phyloP scores from a whole-genome alignment of 768 basidiomycete species.

The Trametes sanguinea region DNA sequence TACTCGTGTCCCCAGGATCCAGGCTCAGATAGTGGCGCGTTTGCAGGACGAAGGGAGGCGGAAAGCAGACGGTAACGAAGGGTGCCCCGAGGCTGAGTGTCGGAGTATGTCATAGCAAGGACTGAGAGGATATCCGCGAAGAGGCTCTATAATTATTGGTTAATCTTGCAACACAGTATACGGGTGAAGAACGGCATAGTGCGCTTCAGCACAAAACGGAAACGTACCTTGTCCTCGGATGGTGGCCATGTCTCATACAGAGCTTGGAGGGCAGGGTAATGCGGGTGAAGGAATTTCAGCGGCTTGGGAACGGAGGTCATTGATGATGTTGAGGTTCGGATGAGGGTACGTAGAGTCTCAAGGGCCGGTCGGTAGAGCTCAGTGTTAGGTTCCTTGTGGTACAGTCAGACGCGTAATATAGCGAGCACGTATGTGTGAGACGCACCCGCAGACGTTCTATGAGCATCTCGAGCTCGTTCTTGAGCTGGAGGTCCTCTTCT shows the following conservation, averaged over 20 bases:
- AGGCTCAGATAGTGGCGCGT: constrained; percentile 77
- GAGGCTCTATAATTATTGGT: constrained; percentile 57
- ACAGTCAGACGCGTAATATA: constrained; percentile 17
- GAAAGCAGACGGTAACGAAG: constrained; percentile 90
- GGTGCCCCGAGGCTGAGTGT: constrained; percentile 95
- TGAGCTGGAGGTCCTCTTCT: constrained; percentile 93
- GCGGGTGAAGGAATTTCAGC: constrained; percentile 94
- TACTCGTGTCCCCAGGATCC: constrained; percentile 99
- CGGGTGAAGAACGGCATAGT: too few relatives aligned
- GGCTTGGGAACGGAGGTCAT: constrained; percentile 99
- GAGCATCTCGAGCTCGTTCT: constrained; percentile 95
- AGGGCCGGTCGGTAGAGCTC: constrained; percentile 86
- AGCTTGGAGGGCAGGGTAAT: constrained; percentile 83
- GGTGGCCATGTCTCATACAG: constrained; percentile 81
- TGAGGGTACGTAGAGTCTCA: constrained; percentile 90
- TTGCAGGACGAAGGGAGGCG: constrained; percentile 61
- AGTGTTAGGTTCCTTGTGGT: constrained; percentile 79
- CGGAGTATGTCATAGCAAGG: constrained; percentile 99
- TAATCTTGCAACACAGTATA: too few relatives aligned
- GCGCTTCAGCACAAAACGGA: neutral
- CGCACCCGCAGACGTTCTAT: constrained; percentile 88
- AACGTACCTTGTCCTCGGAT: constrained; percentile 73
- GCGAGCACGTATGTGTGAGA: neutral
- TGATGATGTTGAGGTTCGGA: constrained; percentile 94
- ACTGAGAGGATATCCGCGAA: constrained; percentile 98